These are phyloP conservation scores for Kernera saxatilis DNA, from an alignment of 345 rosid species.

Conservation along the genomic window DNA sequence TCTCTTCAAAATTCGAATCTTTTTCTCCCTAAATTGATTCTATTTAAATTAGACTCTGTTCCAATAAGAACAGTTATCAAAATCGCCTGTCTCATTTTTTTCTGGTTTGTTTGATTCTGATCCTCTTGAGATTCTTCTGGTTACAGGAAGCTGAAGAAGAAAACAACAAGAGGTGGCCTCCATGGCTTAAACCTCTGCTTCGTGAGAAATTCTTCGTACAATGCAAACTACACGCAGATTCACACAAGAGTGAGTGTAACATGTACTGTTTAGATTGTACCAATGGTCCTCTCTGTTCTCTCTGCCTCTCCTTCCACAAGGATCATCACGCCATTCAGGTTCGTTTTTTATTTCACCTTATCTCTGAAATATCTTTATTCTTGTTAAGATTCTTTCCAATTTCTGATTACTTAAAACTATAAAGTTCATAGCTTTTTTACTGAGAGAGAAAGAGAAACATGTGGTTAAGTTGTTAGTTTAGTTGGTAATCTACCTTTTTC, in stretches of 20 bases:
- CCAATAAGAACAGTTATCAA: neutral
- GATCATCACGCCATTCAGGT: slow-evolving; percentile 91
- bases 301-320: slow-evolving; percentile 63
- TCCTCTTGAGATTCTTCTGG: neutral
- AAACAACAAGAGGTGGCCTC: slow-evolving; percentile 64
- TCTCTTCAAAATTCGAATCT: neutral
- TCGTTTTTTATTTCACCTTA: neutral
- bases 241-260: slow-evolving; percentile 95
- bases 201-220: slow-evolving; percentile 77
- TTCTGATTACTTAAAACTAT: neutral
- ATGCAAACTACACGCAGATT: slow-evolving; percentile 80
- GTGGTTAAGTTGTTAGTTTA: neutral
- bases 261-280: slow-evolving; percentile 95
- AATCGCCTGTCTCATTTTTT: neutral
- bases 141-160: slow-evolving; percentile 58
- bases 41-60: neutral
- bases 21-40: neutral
- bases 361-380: neutral
- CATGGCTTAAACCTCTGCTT: slow-evolving; percentile 74
- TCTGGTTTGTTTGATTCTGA: neutral
- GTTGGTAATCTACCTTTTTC: neutral
- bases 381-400: neutral
- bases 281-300: slow-evolving; percentile 80
- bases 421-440: neutral
- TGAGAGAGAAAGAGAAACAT: neutral